A percentile compares a stretch with the other conserved stretches of the same genome.
Evolutionary conservation across 129 eudicot species (phyloP).

Genomic region (Artemisia argyi): DNA sequence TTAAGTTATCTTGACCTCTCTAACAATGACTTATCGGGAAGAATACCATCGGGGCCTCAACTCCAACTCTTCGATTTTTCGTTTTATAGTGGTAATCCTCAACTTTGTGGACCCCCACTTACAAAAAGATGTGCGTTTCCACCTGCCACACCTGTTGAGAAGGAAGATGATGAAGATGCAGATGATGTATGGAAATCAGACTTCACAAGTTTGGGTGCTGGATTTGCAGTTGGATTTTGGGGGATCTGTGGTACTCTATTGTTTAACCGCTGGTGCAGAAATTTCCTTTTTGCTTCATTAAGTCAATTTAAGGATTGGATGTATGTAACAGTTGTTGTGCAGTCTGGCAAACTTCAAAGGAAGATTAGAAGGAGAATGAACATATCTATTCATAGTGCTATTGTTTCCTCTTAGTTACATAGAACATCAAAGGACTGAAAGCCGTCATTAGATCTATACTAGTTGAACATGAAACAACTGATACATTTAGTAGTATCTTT

Average conservation of each 20-base stretch:
- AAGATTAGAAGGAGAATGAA: background rate
- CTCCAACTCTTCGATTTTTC: conserved; percentile 10
- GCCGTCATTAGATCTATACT: background rate
- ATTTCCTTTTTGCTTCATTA: background rate
- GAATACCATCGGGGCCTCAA: conserved; percentile 25
- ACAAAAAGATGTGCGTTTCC: conserved; percentile 16
- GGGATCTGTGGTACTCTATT: conserved; percentile 18
- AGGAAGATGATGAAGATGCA: conserved; percentile 7
- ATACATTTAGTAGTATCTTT: background rate
- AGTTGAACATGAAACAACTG: background rate
- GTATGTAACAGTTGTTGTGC: background rate
- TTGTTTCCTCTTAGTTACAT: background rate
- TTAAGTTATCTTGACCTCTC: conserved; percentile 33
- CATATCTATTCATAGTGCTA: background rate
- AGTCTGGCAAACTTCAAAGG: background rate
- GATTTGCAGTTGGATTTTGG: conserved; percentile 31
- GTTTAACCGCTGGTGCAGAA: conserved; percentile 12
- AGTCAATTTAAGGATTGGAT: conserved; percentile 7
- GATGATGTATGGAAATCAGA: conserved; percentile 8
- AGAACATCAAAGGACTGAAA: background rate
- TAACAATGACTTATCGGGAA: conserved; percentile 33
- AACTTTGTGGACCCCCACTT: conserved; percentile 31
- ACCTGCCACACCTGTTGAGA: background rate
- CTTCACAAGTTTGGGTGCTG: conserved; percentile 13
- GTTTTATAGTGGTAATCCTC: conserved; percentile 20